phyloP scores from a whole-genome alignment of 148 eudicot genomes.

The Camellia sinensis region DNA sequence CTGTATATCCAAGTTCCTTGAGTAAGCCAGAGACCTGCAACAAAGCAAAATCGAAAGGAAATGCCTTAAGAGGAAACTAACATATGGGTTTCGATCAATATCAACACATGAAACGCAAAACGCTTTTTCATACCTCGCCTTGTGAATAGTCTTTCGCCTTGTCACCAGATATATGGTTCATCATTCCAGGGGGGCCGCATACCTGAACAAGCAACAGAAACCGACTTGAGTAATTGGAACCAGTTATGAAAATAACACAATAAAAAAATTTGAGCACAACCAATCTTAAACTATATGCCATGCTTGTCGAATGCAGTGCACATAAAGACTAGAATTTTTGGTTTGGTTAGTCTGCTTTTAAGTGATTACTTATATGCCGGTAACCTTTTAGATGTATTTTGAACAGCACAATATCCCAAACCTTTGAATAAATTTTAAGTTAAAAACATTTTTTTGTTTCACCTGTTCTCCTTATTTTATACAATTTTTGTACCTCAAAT shows the following conservation, averaged over 20 bases:
- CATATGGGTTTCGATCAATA: not conserved
- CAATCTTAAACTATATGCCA: not conserved
- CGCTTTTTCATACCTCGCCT: too few relatives aligned
- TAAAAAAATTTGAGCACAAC: not conserved
- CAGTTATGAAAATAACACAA: not conserved
- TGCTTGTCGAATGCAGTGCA: not conserved
- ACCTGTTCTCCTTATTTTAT: not conserved
- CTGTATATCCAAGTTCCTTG: constrained; percentile 17
- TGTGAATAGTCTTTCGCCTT: constrained; percentile 63
- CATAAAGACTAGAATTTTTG: not conserved
- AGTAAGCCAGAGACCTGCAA: constrained; percentile 12
- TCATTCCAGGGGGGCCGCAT: constrained; percentile 94
- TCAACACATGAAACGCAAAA: too few relatives aligned
- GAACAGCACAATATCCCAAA: not conserved
- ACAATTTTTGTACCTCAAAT: too few relatives aligned
- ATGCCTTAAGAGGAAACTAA: not conserved
- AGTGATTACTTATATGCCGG: too few relatives aligned
- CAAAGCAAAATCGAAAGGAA: not conserved
- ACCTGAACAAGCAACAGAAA: constrained; percentile 28
- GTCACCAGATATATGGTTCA: constrained; percentile 73
- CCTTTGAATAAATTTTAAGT: too few relatives aligned
- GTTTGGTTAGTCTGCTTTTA: not conserved
- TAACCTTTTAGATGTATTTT: not conserved
- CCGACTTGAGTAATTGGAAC: not conserved
- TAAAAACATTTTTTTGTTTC: too few relatives aligned